Percentiles rank a stretch among this genome's conserved stretches.
These are phyloP conservation scores for Leishmania mexicana DNA, from an alignment of 208 protist genomes.

Conservation along the genomic window DNA sequence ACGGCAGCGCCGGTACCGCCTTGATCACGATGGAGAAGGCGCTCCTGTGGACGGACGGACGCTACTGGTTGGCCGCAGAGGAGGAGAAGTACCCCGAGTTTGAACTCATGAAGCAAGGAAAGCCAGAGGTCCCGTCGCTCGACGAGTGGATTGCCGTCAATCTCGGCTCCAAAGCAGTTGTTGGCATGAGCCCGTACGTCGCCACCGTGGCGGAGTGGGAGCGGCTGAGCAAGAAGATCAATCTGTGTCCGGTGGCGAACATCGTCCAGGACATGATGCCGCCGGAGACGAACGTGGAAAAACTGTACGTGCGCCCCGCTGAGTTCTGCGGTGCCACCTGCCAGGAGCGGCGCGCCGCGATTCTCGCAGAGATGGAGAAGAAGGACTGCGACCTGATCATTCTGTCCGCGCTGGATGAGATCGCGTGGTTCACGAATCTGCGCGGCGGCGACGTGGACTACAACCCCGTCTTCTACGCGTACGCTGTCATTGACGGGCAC, in stretches of 20 bases:
- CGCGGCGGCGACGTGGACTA: conserved; percentile 86
- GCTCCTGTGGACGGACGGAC: conserved; percentile 97
- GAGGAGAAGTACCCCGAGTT: conserved; percentile 83
- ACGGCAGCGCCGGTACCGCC: conserved; percentile 93
- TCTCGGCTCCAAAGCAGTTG: conserved; percentile 37
- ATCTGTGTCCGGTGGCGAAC: conserved; percentile 36
- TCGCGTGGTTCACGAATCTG: conserved; percentile 94
- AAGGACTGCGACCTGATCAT: conserved; percentile 66
- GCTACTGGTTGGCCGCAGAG: conserved; percentile 96
- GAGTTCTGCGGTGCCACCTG: conserved; percentile 72
- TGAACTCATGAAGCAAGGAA: conserved; percentile 83
- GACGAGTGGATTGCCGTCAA: conserved; percentile 71
- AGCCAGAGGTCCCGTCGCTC: conserved; percentile 57
- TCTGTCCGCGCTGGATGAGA: conserved; percentile 91
- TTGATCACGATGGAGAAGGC: conserved; percentile 79
- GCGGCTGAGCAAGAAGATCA: conserved; percentile 49
- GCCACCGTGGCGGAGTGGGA: conserved; percentile 84
- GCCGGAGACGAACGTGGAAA: conserved; percentile 8
- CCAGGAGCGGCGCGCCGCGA: conserved; percentile 52
- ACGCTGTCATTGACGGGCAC: conserved; percentile 66
- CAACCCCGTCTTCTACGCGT: conserved; percentile 93
- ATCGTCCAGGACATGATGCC: conserved; percentile 59
- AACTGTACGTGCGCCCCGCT: conserved; percentile 58
- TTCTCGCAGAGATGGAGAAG: conserved; percentile 56
- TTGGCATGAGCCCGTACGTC: conserved; percentile 77